These are phyloP conservation scores for Teunomyces kruisii DNA, from an alignment of 805 yeast genomes.

Conservation along the genomic window DNA sequence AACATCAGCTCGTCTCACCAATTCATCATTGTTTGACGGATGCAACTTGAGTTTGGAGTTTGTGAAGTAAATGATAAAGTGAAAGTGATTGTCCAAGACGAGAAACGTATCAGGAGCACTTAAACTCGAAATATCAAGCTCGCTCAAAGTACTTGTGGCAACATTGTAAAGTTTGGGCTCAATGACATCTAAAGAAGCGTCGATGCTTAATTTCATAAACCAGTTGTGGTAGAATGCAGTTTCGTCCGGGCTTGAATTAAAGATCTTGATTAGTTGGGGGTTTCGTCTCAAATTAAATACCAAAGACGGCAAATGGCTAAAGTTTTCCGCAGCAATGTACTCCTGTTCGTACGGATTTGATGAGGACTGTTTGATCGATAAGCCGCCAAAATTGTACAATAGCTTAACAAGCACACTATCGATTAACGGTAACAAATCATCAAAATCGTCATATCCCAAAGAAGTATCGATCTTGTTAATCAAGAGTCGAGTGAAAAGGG, in stretches of 20 bases:
- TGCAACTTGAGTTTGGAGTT: constrained; percentile 21
- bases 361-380: constrained; percentile 8
- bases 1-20: constrained; percentile 10
- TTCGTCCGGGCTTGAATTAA: constrained; percentile 47
- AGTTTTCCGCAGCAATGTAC: constrained; percentile 26
- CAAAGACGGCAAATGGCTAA: constrained; percentile 27
- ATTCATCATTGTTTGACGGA: constrained; percentile 25
- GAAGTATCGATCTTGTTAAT: constrained; percentile 35
- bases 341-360: constrained; percentile 24
- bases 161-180: constrained; percentile 28
- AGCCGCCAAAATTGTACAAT: constrained; percentile 28
- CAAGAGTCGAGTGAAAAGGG: constrained; percentile 29
- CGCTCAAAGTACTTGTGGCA: constrained; percentile 12
- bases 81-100: constrained; percentile 31
- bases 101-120: constrained; percentile 14
- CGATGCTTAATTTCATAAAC: constrained; percentile 20
- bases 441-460: constrained; percentile 34
- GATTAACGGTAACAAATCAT: constrained; percentile 22
- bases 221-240: constrained; percentile 40
- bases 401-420: constrained; percentile 28
- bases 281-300: constrained; percentile 36
- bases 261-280: constrained; percentile 35
- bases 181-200: constrained; percentile 23
- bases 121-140: constrained; percentile 16
- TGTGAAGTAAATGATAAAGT: constrained; percentile 23